Base-by-base conservation (phyloP, 192 early-diverging fungal genomes). In the Chytriomyces sp. region DNA sequence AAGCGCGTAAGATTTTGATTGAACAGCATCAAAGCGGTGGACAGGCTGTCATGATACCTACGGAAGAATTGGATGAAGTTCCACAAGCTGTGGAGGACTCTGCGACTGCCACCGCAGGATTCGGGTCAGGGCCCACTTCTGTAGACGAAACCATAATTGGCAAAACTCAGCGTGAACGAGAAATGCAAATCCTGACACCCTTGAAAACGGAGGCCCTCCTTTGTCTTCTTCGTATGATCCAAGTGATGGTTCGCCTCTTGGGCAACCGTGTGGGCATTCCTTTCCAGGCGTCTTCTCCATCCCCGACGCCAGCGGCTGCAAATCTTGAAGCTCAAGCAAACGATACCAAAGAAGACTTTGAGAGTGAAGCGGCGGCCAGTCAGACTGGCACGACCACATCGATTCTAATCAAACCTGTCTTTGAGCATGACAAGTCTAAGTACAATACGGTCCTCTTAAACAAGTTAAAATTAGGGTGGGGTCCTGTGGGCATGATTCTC, bases 381-480 rank as follows among this genome's bases (percentile, higher is more conserved):
- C 17, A 22, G 44, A n/a, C 44, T 49, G 44, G 22, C 44, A n/a
- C 44, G 14, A 22, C 44, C 14, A 49, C 14, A 49, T 14, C 14
- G 14, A 22, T n/a, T n/a, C 17, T 49, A 2, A 30, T 39, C 56
- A 22, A 32, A 10, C 65, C 65, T 19, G 32, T 32, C 28, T 26
- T 64, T n/a, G 62, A 28, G 5, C 65, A 68, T 28, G 41, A 65
- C 33, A 65, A 1, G 17, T 52, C 39, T 19, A 41, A 65, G 31
- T 65, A 65, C 32, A 12, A 14, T 3, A 10, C 19, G 7, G 63
- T 17, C 17, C 41, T 65, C 22, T 25, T 65, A 6, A 22, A 28
- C 7, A 65, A 40, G 44, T 52, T 65, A 31, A 65, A 52, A 65
- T 32, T 65, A 10, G 59, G 63, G 10, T 68, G 65, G 65, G 65